phyloP scores from a whole-genome alignment of 345 rosid genomes.

The Linum usitatissimum region DNA sequence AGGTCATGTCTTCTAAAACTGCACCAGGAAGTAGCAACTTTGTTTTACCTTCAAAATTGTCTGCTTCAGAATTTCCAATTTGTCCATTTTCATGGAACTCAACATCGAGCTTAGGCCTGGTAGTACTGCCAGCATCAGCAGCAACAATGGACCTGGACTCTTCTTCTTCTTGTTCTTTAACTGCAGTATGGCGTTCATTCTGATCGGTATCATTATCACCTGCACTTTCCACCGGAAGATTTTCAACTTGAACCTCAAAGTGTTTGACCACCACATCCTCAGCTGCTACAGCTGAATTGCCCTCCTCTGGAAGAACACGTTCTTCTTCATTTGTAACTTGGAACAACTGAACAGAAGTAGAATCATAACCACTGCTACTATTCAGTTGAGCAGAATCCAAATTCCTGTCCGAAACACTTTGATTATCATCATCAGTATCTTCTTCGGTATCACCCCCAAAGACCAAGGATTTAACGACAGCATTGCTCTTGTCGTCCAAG shows the following conservation, averaged over 20 bases:
- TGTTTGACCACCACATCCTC: conserved; percentile 8
- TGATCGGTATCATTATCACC: not conserved
- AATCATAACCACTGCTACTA: not conserved
- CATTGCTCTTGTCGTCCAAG: conserved; percentile 8
- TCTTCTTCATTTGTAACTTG: conserved; percentile 1
- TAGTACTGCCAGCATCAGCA: not conserved
- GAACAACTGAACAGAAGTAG: conserved; percentile 1
- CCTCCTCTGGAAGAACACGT: not conserved
- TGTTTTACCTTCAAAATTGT: not conserved
- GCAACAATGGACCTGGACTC: not conserved
- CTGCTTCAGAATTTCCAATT: conserved; percentile 9
- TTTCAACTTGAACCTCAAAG: conserved; percentile 2
- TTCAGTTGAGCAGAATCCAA: conserved; percentile 7
- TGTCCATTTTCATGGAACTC: conserved; percentile 4
- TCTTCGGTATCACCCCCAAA: conserved; percentile 15
- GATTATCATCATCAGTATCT: not conserved
- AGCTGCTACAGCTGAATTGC: not conserved
- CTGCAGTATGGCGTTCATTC: not conserved
- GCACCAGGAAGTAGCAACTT: conserved; percentile 20
- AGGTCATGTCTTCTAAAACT: conserved; percentile 19
- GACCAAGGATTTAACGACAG: conserved; percentile 15
- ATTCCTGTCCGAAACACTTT: not conserved
- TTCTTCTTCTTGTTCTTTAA: not conserved
- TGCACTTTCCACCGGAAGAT: not conserved
- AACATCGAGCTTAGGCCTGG: not conserved